Percentiles rank a stretch among this genome's conserved stretches.
Conservation (phyloP, 257 asterid species). For the Ophiorrhiza pumila region DNA sequence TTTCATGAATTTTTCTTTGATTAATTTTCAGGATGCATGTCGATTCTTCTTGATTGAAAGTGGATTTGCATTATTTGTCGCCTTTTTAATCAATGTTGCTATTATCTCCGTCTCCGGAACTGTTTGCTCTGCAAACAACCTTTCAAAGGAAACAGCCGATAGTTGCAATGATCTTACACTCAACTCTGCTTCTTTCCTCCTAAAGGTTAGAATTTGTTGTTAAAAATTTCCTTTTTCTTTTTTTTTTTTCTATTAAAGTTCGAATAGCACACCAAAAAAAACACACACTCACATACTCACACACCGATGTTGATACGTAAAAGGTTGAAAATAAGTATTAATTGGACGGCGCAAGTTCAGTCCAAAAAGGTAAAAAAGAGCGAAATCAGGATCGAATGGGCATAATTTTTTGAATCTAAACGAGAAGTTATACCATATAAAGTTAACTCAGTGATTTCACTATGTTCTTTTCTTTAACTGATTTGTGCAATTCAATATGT, state of each 20-base stretch:
- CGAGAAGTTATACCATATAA: too few species aligned
- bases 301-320: too few species aligned
- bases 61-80: conserved; percentile 72
- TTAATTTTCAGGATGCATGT: conserved; percentile 71
- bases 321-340: too few species aligned
- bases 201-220: conserved; percentile 44
- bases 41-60: conserved; percentile 75
- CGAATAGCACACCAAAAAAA: too few species aligned
- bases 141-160: conserved; percentile 31
- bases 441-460: too few species aligned
- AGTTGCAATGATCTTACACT: conserved; percentile 67
- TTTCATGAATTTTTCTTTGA: background rate
- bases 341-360: too few species aligned
- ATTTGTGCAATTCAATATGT: too few species aligned
- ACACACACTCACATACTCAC: too few species aligned
- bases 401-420: too few species aligned
- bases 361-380: too few species aligned
- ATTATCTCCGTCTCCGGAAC: conserved; percentile 74
- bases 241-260: background rate
- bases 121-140: conserved; percentile 49
- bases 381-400: too few species aligned
- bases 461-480: too few species aligned
- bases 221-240: background rate
- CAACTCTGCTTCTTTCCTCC: conserved; percentile 83
- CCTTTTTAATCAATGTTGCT: conserved; percentile 72